Base-by-base conservation (phyloP, 1,284 basidiomycete genomes). In the Pyrrhoderma lamaoense region DNA sequence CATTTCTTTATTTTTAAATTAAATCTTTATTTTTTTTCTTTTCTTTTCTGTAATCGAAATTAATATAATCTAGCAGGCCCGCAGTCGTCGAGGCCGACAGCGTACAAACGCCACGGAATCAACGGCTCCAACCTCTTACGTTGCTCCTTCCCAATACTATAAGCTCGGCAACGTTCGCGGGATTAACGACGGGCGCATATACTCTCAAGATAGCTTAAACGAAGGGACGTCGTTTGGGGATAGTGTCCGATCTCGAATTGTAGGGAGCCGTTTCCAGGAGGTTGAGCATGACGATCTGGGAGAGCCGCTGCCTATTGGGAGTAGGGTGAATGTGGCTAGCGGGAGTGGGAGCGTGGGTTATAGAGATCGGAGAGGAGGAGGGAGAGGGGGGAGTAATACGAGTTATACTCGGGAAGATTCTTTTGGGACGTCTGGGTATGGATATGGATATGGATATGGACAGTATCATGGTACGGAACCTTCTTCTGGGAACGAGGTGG, bases 121-220 rank as follows among this genome's bases (percentile, higher is more conserved):
- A n/a, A 72, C 81, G 13, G 75, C 80, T 3, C 84, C 84, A 2
- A 83, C 80, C 3, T 82, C 83, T 2, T 88, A 85, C 60, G 79
- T 87, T 13, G 83, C 83, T n/a, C 85, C 85, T 11, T 86, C 82
- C 3, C 76, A 80, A 51, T 88, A 84, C 62, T 88, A 88, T 68
- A 81, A 82, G 59, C 73, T 88, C 34, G 73, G 79, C 35, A 70
- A 74, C 27, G 70, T 86, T 2, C 73, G 70, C 53, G 82, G 80
- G 9, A 70, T 86, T 34, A 80, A 68, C 49, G 77, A 76, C n/a
- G 80, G 80, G 3, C 70, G 75, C 19, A 77, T 82, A 53, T 67
- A 27, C 19, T 58, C 57, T n/a, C 23, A 56, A 19, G 62, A 62
- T 25, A 50, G 47, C 13, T 59, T 58, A 36, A 54, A 50, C 47